Conservation (phyloP, 2,329 filamentous ascomycete species). For the Neopestalotiopsis rosae region DNA sequence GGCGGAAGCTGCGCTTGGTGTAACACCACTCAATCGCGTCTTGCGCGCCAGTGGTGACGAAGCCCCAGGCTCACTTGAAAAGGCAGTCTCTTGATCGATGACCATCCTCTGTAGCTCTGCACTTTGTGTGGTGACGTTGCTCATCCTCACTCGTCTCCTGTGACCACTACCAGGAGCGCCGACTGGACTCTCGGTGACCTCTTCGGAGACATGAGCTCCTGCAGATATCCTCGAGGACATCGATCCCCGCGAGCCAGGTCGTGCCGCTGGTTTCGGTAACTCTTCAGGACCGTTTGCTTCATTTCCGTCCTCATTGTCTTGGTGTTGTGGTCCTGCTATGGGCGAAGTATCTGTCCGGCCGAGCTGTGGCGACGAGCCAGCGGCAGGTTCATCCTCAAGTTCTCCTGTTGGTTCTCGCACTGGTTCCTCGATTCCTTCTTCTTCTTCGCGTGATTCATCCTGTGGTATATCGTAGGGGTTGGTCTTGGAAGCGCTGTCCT, state of each 20-base stretch:
- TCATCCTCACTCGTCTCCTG: conserved; percentile 45
- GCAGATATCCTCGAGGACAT: conserved; percentile 25
- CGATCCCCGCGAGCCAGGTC: conserved; percentile 25
- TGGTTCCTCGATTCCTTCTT: not conserved
- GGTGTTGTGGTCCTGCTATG: not conserved
- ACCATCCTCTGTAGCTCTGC: conserved; percentile 49
- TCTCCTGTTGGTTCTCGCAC: not conserved
- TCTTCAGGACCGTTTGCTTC: conserved; percentile 25
- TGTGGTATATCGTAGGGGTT: conserved; percentile 26
- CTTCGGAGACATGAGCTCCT: conserved; percentile 37
- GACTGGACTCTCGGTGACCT: conserved; percentile 58
- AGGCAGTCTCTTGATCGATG: conserved; percentile 34
- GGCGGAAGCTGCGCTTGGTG: conserved; percentile 29
- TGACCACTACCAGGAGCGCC: conserved; percentile 62
- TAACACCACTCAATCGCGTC: conserved; percentile 40
- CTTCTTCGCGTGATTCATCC: not conserved
- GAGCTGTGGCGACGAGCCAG: conserved; percentile 13
- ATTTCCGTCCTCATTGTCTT: conserved; percentile 18
- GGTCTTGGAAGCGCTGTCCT: conserved; percentile 18
- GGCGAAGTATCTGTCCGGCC: conserved; percentile 1
- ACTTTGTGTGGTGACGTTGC: conserved; percentile 44
- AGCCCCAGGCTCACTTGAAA: conserved; percentile 36
- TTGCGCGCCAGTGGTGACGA: conserved; percentile 52
- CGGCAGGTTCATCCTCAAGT: not conserved
- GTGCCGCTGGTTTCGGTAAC: conserved; percentile 24